Evolutionary conservation across 2,329 filamentous ascomycete species (phyloP), one percentile per base, ranked within the genome.

Genomic region (Fusarium anthophilum): DNA sequence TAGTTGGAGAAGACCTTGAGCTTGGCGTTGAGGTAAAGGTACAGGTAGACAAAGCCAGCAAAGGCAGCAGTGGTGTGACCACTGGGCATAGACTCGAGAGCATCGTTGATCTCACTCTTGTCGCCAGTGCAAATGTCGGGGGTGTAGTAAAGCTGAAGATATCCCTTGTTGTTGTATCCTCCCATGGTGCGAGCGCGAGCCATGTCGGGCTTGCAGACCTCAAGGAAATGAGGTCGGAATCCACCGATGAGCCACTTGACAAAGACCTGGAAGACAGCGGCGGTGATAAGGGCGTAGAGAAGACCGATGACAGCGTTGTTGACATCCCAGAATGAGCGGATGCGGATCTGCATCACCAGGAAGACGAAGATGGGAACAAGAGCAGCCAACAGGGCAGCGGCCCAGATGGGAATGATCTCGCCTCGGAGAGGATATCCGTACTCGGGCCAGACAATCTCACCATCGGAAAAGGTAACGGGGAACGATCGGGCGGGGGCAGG

Each of bases 261-360:
- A 78, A 94, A 91, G 74, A 94, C 92, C 78, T 94, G 92, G 83
- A 94, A 93, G 56, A 94, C 89, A n/a, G 91, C 90, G 8, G 91
- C 91, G 11, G 87, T 85, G 82, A 94, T 92, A 71, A 94, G 86
- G 2, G 89, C 86, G 84, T 94, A 94, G 2, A 94, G 82, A 0
- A 94, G 87, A 20, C 92, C 92, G 54, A 93, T 86, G 55, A 91
- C 84, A 50, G 88, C 92, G 79, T 94, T 94, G 84, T 94, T 94
- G 77, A 90, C 84, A 63, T 92, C 90, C 90, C 90, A 92, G 83
- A 92, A 92, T 13, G 88, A 91, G 63, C 89, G 88, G 53, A 93
- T 86, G 55, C 91, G 89, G 74, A 94, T 87, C 81, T 94, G 92
- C 83, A 91, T 88, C 61, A 91, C 74, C 6, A 93, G 82, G 76